Evolutionary conservation across 768 basidiomycete species (phyloP), one percentile per base, ranked within the genome.

Genomic region (Boletus sp.): DNA sequence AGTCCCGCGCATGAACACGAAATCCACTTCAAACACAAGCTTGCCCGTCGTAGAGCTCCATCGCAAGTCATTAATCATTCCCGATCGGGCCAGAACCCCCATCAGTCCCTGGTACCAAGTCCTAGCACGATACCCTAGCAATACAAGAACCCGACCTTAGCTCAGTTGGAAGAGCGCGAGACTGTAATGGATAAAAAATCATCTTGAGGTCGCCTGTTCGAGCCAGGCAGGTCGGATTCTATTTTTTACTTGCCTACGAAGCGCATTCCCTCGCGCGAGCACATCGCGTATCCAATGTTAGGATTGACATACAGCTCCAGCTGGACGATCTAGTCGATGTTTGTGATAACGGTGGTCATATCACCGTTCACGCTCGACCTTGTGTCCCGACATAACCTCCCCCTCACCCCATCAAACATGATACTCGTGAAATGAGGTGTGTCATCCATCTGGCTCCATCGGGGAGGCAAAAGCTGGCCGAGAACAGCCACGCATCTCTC

Each of bases 91-190:
- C n/a, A 19, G 3, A n/a, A n/a, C n/a, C 38, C 7, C 17, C 35
- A 4, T n/a, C 5, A 4, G 19, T 10, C 11, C 10, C 2, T 25
- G 2, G 4, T 38, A 38, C n/a, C 37, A 38, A 1, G n/a, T 4
- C 37, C 11, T 39, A 5, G 7, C 1, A 19, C 7, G 4, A 10
- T n/a, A 11, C 37, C 2, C 10, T 39, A 2, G 11, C 5, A 15
- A 15, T 6, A 15, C 15, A 10, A 3, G 0, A 0, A 54, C 23
- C 61, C 61, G 59, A 64, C 60, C 64, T 68, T 65, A 69, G 68
- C 68, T 76, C 76, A 77, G 76, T 74, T 77, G 76, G 76, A 77
- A 76, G 75, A 76, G 75, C 76, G 75, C 74, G 69, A 73, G 76
- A 76, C 75, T 74, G 72, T 75, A 76, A 74, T 30, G 63, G 63